Conservation (phyloP, 345 rosid genomes). For the Adansonia digitata region DNA sequence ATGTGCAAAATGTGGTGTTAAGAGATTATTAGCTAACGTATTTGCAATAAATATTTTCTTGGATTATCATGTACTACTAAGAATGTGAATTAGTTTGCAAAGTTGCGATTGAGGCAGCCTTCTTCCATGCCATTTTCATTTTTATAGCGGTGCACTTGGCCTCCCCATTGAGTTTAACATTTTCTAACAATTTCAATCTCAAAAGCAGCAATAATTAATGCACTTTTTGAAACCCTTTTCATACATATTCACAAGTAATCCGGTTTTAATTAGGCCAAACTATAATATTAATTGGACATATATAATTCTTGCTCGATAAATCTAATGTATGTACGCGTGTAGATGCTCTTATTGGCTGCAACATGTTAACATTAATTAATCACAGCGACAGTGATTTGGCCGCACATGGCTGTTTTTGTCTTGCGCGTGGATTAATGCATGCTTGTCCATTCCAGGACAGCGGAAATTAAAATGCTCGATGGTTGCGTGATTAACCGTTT, state of each 20-base stretch:
- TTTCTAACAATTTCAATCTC: not conserved
- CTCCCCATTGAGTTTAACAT: not conserved
- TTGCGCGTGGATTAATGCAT: not conserved
- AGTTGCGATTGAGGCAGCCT: not conserved
- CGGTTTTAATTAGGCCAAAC: not conserved
- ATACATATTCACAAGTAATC: not conserved
- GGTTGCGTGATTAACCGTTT: not conserved
- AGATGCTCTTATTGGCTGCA: not conserved
- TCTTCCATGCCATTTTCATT: not conserved
- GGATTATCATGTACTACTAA: too few species aligned
- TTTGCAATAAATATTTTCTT: too few species aligned
- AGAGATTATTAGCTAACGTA: too few species aligned
- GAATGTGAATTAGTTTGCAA: too few species aligned
- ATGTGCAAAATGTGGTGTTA: too few species aligned
- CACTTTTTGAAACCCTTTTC: not conserved
- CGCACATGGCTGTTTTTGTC: not conserved
- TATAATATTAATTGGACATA: not conserved
- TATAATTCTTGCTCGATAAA: not conserved
- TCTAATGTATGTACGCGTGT: not conserved
- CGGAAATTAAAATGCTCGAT: not conserved
- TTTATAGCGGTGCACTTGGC: too few species aligned
- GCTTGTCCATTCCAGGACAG: not conserved
- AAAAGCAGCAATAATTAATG: not conserved
- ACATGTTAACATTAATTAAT: not conserved
- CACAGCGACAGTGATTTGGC: not conserved